These are phyloP conservation scores for Diplocarpon rosae DNA, from an alignment of 2,329 filamentous ascomycete genomes.

Conservation along the genomic window DNA sequence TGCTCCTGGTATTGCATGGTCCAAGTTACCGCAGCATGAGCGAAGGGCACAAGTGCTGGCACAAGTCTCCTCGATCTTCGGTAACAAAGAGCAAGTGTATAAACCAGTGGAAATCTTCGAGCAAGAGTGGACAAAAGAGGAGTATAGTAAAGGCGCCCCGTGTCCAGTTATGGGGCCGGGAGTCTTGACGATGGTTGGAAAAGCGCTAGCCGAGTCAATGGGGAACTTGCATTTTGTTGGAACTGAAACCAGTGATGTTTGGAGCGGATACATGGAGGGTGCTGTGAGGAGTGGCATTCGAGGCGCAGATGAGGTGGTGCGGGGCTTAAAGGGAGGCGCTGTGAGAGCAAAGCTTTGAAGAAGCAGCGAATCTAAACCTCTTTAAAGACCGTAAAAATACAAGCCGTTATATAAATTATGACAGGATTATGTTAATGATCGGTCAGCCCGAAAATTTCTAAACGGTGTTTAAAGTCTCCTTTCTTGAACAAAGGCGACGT, in stretches of 20 bases:
- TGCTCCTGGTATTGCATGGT: constrained; percentile 4
- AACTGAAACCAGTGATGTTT: constrained; percentile 36
- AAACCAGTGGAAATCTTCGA: constrained; percentile 12
- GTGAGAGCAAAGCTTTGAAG: constrained; percentile 1
- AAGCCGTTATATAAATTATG: no score
- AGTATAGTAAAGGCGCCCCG: constrained; percentile 28
- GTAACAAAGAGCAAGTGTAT: constrained; percentile 4
- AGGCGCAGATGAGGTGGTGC: constrained; percentile 32
- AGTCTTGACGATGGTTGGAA: constrained; percentile 17
- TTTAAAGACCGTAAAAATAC: no score
- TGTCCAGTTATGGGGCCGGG: constrained; percentile 28
- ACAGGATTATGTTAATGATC: no score
- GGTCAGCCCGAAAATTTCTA: no score
- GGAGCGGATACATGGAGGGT: constrained; percentile 43
- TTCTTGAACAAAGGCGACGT: no score
- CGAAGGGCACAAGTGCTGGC: constrained; percentile 4
- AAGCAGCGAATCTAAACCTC: no score
- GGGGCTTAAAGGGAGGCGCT: constrained; percentile 1
- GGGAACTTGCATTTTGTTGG: constrained; percentile 38
- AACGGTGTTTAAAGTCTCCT: no score
- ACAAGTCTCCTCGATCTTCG: constrained; percentile 5
- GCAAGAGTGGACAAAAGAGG: constrained; percentile 17
- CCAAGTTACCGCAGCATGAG: constrained; percentile 6
- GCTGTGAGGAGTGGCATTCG: constrained; percentile 35
- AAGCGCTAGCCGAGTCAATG: constrained; percentile 27